Base-by-base conservation (phyloP, 352 stramenopile genomes). In the Phytophthora foliorum region DNA sequence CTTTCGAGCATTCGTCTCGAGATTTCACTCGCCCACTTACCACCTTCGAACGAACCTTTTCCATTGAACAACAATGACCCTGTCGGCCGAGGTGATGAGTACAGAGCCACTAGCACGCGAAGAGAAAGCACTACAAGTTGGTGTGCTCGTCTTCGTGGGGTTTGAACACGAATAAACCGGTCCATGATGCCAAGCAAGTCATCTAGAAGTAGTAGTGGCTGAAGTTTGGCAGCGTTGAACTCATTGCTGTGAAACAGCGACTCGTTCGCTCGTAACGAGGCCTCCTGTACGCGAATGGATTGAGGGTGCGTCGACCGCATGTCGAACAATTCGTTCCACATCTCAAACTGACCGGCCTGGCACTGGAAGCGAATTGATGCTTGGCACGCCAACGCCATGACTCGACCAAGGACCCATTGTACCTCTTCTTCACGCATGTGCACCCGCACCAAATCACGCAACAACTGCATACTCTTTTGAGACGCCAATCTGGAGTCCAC, bases 371-470 rank as follows among this genome's bases (percentile, higher is more conserved):
- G 81, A 4, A 54, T 49, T 2, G 67, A 83, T 6, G 31, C 38
- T 8, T 38, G 52, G 57, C 63, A 74, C 0, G 67, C 63, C 10
- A 67, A 25, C 0, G 46, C 24, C 2, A 85, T 29, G 0, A 86
- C n/a, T n/a, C 72, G 61, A 39, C 67, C 68, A 10, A 81, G 32
- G 3, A 44, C 64, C 68, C 70, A 81, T 53, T 79, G 69, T 19
- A 90, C 66, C 49, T 90, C 79, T 72, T 88, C 77, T 16, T 83
- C 55, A 13, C 19, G 22, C 31, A 67, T 13, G 38, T 87, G 64
- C 16, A 69, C 17, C 2, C 25, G 24, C 38, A 74, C 44, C 3
- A 81, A 11, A 24, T 57, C 59, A 19, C 44, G 50, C 11, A 87
- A 27, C 3, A 75, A 41, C 29, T 66, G 27, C 24, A 83, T 55